Evolutionary conservation across 495 filamentous ascomycete genomes (phyloP).

Genomic region (Jackrogersella minutella): DNA sequence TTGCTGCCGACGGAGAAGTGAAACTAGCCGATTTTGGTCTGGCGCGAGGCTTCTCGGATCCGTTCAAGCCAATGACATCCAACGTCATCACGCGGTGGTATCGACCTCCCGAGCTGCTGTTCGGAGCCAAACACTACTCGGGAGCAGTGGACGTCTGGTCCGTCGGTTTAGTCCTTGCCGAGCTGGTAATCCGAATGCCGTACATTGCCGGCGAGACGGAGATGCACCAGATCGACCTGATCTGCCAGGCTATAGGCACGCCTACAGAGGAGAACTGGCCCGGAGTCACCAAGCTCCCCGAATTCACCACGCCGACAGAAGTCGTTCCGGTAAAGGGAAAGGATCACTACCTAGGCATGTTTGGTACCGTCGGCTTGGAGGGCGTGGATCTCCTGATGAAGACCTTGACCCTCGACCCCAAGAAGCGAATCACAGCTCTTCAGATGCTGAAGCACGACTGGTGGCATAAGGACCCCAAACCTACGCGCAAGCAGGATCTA

Average conservation of each 20-base stretch:
- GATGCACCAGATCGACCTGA: slow-evolving; percentile 80
- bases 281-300: slow-evolving; percentile 81
- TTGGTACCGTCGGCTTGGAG: slow-evolving; percentile 77
- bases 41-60: slow-evolving; percentile 87
- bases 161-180: slow-evolving; percentile 91
- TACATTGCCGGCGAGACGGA: slow-evolving; percentile 75
- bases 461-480: slow-evolving; percentile 85
- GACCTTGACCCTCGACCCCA: slow-evolving; percentile 86
- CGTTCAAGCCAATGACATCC: slow-evolving; percentile 85
- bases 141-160: slow-evolving; percentile 95
- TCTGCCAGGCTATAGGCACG: slow-evolving; percentile 85
- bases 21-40: slow-evolving; percentile 99
- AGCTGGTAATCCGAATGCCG: slow-evolving; percentile 82
- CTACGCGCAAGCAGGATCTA: slow-evolving; percentile 83
- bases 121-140: slow-evolving; percentile 86
- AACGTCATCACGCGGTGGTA: slow-evolving; percentile 99
- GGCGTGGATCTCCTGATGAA: slow-evolving; percentile 88
- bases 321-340: slow-evolving; percentile 67
- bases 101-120: slow-evolving; percentile 90
- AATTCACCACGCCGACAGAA: slow-evolving; percentile 72
- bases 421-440: slow-evolving; percentile 76
- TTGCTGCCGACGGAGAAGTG: slow-evolving; percentile 89
- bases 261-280: slow-evolving; percentile 97
- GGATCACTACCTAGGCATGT: slow-evolving; percentile 73
- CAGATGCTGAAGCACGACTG: slow-evolving; percentile 83